phyloP scores from a whole-genome alignment of 345 rosid genomes.

The Hibiscus trionum region DNA sequence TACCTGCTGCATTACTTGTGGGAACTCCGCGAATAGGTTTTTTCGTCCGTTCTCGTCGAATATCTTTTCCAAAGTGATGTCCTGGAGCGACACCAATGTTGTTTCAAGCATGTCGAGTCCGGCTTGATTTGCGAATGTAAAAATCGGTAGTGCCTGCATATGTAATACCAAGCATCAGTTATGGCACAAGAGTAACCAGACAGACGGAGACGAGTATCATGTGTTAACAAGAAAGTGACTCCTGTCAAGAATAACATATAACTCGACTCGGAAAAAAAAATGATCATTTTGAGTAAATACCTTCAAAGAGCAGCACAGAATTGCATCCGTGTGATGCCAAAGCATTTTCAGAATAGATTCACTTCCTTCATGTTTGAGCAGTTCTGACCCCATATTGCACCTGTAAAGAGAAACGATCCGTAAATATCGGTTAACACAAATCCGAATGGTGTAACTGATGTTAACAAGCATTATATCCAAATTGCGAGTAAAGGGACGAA shows the following conservation, averaged over 20 bases:
- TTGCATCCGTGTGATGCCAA: conserved; percentile 86
- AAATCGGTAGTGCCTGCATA: conserved; percentile 56
- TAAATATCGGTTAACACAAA: not conserved
- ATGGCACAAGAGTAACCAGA: not conserved
- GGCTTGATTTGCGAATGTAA: conserved; percentile 92
- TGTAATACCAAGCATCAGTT: not conserved
- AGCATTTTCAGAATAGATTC: conserved; percentile 71
- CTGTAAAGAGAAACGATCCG: conserved; percentile 22
- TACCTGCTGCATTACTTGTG: conserved; percentile 87
- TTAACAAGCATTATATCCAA: not conserved
- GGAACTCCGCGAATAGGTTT: conserved; percentile 60
- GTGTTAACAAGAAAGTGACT: not conserved
- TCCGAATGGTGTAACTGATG: not conserved
- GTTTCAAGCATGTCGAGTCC: conserved; percentile 99
- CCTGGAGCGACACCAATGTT: conserved; percentile 72
- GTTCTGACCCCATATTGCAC: conserved; percentile 71
- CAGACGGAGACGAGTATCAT: not conserved
- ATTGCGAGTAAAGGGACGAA: not conserved
- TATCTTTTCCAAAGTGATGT: conserved; percentile 65
- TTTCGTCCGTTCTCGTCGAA: conserved; percentile 65
- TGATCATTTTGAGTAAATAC: conserved; percentile 18
- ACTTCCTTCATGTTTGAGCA: conserved; percentile 63
- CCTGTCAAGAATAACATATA: not conserved
- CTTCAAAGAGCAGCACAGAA: conserved; percentile 90
- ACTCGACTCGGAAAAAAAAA: not conserved